Conservation (phyloP, 1,284 basidiomycete genomes). For the Pseudozyma flocculosa region DNA sequence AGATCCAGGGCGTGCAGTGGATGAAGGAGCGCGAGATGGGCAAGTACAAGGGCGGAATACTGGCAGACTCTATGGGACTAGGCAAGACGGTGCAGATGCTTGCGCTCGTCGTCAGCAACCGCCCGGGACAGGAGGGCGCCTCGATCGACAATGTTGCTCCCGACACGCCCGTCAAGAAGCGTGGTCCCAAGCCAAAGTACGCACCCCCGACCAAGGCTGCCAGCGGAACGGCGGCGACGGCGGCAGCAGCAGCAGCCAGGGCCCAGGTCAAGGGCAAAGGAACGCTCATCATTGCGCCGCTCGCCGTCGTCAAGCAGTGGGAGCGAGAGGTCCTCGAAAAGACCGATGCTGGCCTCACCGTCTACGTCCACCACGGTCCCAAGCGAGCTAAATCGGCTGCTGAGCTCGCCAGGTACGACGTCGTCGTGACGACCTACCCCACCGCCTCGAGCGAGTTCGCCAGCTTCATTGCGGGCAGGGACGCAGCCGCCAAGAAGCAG, state of each 20-base stretch:
- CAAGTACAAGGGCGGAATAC: constrained; percentile 75
- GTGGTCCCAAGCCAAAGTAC: neutral
- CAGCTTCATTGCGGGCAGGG: constrained; percentile 16
- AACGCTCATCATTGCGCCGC: constrained; percentile 56
- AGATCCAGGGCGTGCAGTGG: constrained; percentile 80
- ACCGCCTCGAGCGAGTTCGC: constrained; percentile 45
- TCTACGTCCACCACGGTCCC: constrained; percentile 52
- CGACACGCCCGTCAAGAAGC: constrained; percentile 11
- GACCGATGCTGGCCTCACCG: constrained; percentile 60
- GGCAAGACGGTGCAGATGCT: constrained; percentile 89
- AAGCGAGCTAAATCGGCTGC: constrained; percentile 35
- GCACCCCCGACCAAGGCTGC: neutral
- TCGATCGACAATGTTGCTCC: constrained; percentile 67
- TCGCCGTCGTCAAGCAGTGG: constrained; percentile 86
- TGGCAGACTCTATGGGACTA: constrained; percentile 89
- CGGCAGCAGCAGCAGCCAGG: constrained; percentile 13
- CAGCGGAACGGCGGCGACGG: constrained; percentile 3
- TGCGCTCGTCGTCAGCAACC: constrained; percentile 84
- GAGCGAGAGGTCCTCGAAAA: constrained; percentile 79
- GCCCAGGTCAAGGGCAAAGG: constrained; percentile 24
- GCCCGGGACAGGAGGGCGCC: constrained; percentile 74
- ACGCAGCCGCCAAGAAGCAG: constrained; percentile 10
- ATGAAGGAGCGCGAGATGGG: constrained; percentile 80
- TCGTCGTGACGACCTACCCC: constrained; percentile 54
- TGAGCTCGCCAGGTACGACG: constrained; percentile 35